Evolutionary conservation across 805 yeast genomes (phyloP), one percentile per base, ranked within the genome.

Genomic region (Wickerhamomyces ciferrii): DNA sequence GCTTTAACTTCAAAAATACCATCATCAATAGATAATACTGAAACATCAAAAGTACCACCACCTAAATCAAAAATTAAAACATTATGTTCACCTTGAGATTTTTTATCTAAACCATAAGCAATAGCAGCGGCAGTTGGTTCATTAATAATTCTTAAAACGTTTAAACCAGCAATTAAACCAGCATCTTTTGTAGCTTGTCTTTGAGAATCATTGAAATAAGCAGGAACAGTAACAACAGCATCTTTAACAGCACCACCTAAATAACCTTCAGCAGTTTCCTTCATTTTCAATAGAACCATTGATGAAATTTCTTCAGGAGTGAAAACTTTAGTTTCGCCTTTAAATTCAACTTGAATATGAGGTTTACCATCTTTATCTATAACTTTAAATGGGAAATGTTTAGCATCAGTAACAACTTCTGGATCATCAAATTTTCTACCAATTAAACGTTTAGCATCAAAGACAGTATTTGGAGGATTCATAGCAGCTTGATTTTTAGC

Each of bases 1-100:
- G 97, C 94, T 79, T 89, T 90, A 61, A 91, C 97, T 77, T 90
- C 96, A 72, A 91, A 91, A 64, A 91, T 86, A 75, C 97, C 97
- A 59, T 88, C 97, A 66, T 89, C 96, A 64, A 91, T 91, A 58
- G 95, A 81, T 67, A 91, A 79, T 52, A 91, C 77, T 24, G 97
- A 91, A 44, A 91, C 97, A 87, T 91, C 97, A 75, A 91, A 91
- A 64, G 97, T 91, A 83, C 97, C 97, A 78, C 97, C 97, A 81
- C 97, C 97, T 62, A 91, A 80, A 74, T 90, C 97, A 75, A 89
- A 90, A 68, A 90, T 88, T 66, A 90, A 79, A 48, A 91, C 95
- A 68, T 91, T 87, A 72, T 84, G 85, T 75, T 91, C 97, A 49
- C 75, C 78, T 44, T 76, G 76, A 55, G 83, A 79, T 53, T 70